phyloP scores from a whole-genome alignment of 768 basidiomycete genomes.

The Daedalea quercina region DNA sequence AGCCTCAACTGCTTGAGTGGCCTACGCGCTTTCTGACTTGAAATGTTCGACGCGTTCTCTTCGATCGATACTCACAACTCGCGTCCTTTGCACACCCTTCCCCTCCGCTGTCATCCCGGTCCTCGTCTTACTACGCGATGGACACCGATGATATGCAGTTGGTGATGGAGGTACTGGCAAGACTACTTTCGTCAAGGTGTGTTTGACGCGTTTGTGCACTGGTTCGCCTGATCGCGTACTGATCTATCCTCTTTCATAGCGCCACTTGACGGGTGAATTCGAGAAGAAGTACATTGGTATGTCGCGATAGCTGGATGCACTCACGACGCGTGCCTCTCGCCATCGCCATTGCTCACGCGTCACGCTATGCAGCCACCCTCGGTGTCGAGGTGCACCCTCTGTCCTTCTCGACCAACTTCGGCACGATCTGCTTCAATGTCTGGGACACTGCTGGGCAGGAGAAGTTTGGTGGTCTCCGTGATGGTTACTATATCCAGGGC shows the following conservation, averaged over 20 bases:
- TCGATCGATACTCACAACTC: slow-evolving; percentile 45
- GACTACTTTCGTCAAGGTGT: slow-evolving; percentile 97
- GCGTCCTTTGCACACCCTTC: slow-evolving; percentile 12
- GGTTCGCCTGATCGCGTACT: slow-evolving; percentile 43
- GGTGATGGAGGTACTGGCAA: slow-evolving; percentile 97
- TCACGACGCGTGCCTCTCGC: neutral
- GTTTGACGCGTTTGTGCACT: slow-evolving; percentile 14
- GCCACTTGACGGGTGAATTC: slow-evolving; percentile 98
- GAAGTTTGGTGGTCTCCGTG: slow-evolving; percentile 98
- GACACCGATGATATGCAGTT: slow-evolving; percentile 40
- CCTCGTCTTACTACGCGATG: slow-evolving; percentile 15
- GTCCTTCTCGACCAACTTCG: slow-evolving; percentile 94
- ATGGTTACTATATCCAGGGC: slow-evolving; percentile 95
- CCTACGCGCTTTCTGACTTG: slow-evolving; percentile 10
- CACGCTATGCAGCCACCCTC: slow-evolving; percentile 70
- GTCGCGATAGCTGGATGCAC: slow-evolving; percentile 23
- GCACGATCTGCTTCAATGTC: slow-evolving; percentile 98
- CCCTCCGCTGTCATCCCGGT: slow-evolving; percentile 9
- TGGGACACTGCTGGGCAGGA: slow-evolving; percentile 99
- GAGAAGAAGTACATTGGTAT: slow-evolving; percentile 99
- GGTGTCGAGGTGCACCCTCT: slow-evolving; percentile 99
- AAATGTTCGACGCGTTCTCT: slow-evolving; percentile 23
- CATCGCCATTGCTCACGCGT: slow-evolving; percentile 9
- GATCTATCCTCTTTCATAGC: slow-evolving; percentile 49
- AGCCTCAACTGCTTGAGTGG: slow-evolving; percentile 23